These are phyloP conservation scores for Ambrosia artemisiifolia DNA, from an alignment of 129 eudicot species.

Conservation along the genomic window DNA sequence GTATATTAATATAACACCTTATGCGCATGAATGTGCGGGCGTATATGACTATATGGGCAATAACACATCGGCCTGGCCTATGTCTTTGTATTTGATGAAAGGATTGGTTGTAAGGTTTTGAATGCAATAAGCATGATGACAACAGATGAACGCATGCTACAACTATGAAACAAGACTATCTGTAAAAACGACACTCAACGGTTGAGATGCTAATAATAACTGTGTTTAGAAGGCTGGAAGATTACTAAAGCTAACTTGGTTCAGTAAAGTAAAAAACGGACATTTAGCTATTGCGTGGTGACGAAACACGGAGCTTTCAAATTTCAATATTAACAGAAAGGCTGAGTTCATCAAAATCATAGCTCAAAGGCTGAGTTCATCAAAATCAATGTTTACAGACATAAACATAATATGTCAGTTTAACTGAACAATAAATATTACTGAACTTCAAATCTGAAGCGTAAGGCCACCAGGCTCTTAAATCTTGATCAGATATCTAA, in stretches of 20 bases:
- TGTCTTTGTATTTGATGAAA: not conserved
- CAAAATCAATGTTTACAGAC: not conserved
- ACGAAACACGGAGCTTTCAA: not conserved
- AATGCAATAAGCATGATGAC: not conserved
- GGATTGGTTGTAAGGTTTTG: not conserved
- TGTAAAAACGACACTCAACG: not conserved
- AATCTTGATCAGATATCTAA: slow-evolving; percentile 9
- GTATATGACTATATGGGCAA: not conserved
- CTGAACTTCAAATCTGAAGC: slow-evolving; percentile 26
- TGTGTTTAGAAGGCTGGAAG: not conserved
- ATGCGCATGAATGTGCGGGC: not conserved
- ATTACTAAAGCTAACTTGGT: not conserved
- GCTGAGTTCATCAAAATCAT: not conserved
- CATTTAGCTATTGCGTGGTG: not conserved
- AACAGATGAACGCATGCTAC: not conserved
- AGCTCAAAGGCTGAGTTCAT: not conserved
- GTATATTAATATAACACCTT: not conserved
- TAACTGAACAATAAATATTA: slow-evolving; percentile 10
- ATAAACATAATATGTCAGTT: not conserved
- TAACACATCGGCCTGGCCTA: not conserved
- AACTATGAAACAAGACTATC: not conserved
- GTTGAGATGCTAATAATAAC: slow-evolving; percentile 3
- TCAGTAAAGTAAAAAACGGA: not conserved
- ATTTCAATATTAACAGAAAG: not conserved
- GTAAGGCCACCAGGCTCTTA: too few species aligned